Conservation (phyloP, 805 yeast species). For the Candida chauliodis region DNA sequence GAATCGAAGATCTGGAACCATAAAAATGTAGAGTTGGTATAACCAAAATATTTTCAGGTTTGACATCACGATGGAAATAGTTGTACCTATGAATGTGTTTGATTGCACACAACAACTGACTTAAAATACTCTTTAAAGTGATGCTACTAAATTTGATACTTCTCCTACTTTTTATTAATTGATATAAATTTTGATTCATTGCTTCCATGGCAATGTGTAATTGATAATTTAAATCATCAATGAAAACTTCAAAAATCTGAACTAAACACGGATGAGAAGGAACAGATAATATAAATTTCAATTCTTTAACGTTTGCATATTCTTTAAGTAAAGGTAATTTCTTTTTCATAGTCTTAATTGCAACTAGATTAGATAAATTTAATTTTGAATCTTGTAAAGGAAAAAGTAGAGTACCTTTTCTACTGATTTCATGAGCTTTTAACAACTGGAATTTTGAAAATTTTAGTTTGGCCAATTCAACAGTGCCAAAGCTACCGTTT, state of each 20-base stretch:
- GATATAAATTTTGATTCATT: constrained; percentile 78
- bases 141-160: constrained; percentile 49
- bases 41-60: constrained; percentile 88
- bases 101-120: constrained; percentile 73
- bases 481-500: constrained; percentile 74
- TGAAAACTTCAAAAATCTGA: constrained; percentile 73
- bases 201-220: constrained; percentile 86
- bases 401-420: constrained; percentile 50
- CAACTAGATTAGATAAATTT: constrained; percentile 45
- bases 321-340: constrained; percentile 35
- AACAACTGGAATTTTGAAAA: constrained; percentile 17
- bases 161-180: constrained; percentile 64
- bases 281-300: constrained; percentile 61
- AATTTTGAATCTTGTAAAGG: constrained; percentile 24
- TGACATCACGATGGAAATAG: constrained; percentile 84
- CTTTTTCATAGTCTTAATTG: constrained; percentile 76
- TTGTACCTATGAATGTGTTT: constrained; percentile 72
- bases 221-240: constrained; percentile 56
- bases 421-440: constrained; percentile 10
- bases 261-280: constrained; percentile 72
- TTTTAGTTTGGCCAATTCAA: constrained; percentile 55
- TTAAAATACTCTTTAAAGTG: constrained; percentile 61
- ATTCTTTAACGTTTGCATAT: constrained; percentile 52
- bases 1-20: constrained; percentile 37
- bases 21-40: constrained; percentile 55